Evolutionary conservation across 345 rosid genomes (phyloP), one percentile per base, ranked within the genome.

Genomic region (Lepidium africanum): DNA sequence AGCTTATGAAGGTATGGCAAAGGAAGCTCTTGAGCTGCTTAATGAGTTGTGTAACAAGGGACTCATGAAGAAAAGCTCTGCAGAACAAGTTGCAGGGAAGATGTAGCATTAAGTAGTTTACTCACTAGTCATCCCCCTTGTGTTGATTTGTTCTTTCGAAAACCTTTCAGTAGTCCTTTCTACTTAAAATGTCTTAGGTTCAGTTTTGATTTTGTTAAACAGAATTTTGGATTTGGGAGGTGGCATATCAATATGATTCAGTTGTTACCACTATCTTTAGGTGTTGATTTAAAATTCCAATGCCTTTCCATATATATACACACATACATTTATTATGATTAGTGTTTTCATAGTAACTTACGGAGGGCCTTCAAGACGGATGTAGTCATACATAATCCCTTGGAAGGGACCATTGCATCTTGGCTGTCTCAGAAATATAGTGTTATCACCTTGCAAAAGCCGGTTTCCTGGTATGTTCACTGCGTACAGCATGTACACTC

Each of bases 331-430:
- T 30, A 45, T 25, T 35, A 36, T 25, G 32, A 38, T 15, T 17
- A 3, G 5, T 61, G 5, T 3, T 41, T 35, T 15, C 13, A 41
- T 27, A 41, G 64, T 65, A 49, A 36, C 10, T 15, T 47, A 68
- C 12, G 57, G 49, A 10, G 97, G 80, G 19, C 81, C 87, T 87
- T 90, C 98, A 0, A 92, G 65, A 17, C 96, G 87, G 23, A 93
- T 80, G 36, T 90, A 88, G 72, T 92, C 98, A 51, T 93, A 90
- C 97, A 88, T 84, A 14, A 90, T 79, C 17, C 97, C 98, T 47
- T 80, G 90, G 32, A 86, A 82, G 56, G 96, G 93, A 51, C 82
- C 55, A 23, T 47, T 75, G 71, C 81, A 64, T 69, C 82, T 78
- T 9, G 92, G 84, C 73, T 93, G 98, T 59, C 73, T 87, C 59